Percentiles rank a stretch among this genome's conserved stretches.
Conservation (phyloP, 805 yeast species). For the Yamadazyma laniorum region DNA sequence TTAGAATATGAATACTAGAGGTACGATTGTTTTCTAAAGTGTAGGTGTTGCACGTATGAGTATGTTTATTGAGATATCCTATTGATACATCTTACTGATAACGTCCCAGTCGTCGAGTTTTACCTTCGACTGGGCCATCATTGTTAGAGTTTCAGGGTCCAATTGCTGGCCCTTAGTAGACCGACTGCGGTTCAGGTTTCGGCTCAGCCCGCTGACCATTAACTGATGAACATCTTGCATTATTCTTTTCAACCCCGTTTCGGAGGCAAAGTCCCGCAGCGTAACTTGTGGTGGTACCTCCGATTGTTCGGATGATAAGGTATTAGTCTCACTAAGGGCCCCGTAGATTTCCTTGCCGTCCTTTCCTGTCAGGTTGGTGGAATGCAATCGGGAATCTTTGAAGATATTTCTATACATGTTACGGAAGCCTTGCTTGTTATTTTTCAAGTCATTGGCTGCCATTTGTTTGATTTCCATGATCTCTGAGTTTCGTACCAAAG, state of each 20-base stretch:
- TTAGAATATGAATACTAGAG: too few species aligned
- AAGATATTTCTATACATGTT: constrained; percentile 6
- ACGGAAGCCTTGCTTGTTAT: neutral
- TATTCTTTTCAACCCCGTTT: constrained; percentile 22
- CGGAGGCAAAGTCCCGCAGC: constrained; percentile 1
- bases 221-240: constrained; percentile 33
- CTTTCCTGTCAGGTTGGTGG: neutral
- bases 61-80: too few species aligned
- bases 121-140: constrained; percentile 19
- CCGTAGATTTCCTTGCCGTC: constrained; percentile 21
- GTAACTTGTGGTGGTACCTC: neutral
- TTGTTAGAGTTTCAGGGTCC: constrained; percentile 9
- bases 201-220: constrained; percentile 17
- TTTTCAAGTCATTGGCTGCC: neutral
- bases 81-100: constrained; percentile 12
- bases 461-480: constrained; percentile 5
- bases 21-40: too few species aligned
- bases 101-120: constrained; percentile 18
- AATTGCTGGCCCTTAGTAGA: neutral
- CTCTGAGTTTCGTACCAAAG: constrained; percentile 2
- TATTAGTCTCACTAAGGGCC: constrained; percentile 21
- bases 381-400: constrained; percentile 1
- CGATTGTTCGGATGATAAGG: neutral
- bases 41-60: too few species aligned
- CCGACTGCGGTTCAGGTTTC: neutral